Conservation (phyloP, 208 protist genomes). For the Blastocrithidia nonstop region DNA sequence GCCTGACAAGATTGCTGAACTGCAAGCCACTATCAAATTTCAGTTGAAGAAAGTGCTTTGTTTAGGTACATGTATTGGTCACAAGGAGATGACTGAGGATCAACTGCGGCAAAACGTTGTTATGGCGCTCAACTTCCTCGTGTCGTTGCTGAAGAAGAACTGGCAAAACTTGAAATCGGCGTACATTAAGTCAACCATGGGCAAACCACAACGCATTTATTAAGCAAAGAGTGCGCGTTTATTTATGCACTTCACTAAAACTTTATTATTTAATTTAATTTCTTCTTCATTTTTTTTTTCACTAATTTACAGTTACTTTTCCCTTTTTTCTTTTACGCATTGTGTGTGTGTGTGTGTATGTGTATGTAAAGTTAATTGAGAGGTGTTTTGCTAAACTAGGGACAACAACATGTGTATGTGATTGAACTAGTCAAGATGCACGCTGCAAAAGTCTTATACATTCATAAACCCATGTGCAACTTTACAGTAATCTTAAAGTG, state of each 20-base stretch:
- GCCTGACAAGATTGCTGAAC: slow-evolving; percentile 87
- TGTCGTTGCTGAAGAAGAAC: slow-evolving; percentile 99
- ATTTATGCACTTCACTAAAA: not conserved
- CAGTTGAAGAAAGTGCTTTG: slow-evolving; percentile 99
- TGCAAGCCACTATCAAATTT: slow-evolving; percentile 96
- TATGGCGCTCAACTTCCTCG: slow-evolving; percentile 97
- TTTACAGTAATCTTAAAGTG: too few species aligned
- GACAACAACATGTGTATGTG: too few species aligned
- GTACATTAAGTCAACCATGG: slow-evolving; percentile 98
- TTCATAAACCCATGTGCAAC: slow-evolving; percentile 1
- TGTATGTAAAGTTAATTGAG: not conserved
- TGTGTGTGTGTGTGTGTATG: too few species aligned
- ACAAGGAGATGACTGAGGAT: slow-evolving; percentile 92
- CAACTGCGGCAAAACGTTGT: slow-evolving; percentile 94
- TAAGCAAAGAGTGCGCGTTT: slow-evolving; percentile 9
- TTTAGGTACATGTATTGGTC: slow-evolving; percentile 94
- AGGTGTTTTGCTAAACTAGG: too few species aligned
- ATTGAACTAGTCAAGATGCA: too few species aligned
- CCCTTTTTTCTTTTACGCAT: slow-evolving; percentile 5
- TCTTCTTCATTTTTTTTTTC: not conserved
- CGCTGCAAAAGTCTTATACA: too few species aligned
- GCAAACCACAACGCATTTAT: slow-evolving; percentile 92
- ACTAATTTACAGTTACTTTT: not conserved
- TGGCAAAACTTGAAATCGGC: slow-evolving; percentile 99
- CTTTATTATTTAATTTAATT: slow-evolving; percentile 2